phyloP scores from a whole-genome alignment of 192 early-diverging fungal species.

The Podila verticillata region DNA sequence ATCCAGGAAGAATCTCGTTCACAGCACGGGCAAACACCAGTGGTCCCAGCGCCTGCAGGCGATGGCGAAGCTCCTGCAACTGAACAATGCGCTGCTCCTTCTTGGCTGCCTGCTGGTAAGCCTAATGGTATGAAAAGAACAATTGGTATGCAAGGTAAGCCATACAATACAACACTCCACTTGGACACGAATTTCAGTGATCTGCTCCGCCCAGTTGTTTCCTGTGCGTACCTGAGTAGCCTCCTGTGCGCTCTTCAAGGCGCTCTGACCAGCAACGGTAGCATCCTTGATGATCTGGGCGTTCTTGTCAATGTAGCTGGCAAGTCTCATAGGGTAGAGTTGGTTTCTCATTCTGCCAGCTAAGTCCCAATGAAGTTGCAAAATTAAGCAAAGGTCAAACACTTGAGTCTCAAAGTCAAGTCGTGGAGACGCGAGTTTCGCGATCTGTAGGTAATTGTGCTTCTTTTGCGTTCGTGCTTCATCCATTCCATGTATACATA shows the following conservation, averaged over 20 bases:
- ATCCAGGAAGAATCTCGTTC: slow-evolving; percentile 47
- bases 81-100: slow-evolving; percentile 47
- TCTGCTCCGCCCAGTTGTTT: too few species aligned
- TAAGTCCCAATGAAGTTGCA: neutral
- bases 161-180: neutral
- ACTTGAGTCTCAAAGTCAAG: neutral
- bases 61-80: slow-evolving; percentile 40
- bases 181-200: neutral
- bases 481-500: slow-evolving; percentile 7
- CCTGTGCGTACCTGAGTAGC: slow-evolving; percentile 20
- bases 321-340: slow-evolving; percentile 42
- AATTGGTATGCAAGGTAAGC: neutral
- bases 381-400: neutral
- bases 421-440: too few species aligned
- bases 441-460: neutral
- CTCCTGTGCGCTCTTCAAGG: slow-evolving; percentile 31
- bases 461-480: neutral
- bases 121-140: neutral
- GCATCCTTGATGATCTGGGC: slow-evolving; percentile 26
- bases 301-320: slow-evolving; percentile 40
- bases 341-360: slow-evolving; percentile 51
- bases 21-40: slow-evolving; percentile 44
- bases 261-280: slow-evolving; percentile 26
- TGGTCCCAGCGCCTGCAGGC: slow-evolving; percentile 28
- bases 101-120: slow-evolving; percentile 35